Conservation (phyloP, 2,329 filamentous ascomycete genomes). For the Ophiostoma australiae region DNA sequence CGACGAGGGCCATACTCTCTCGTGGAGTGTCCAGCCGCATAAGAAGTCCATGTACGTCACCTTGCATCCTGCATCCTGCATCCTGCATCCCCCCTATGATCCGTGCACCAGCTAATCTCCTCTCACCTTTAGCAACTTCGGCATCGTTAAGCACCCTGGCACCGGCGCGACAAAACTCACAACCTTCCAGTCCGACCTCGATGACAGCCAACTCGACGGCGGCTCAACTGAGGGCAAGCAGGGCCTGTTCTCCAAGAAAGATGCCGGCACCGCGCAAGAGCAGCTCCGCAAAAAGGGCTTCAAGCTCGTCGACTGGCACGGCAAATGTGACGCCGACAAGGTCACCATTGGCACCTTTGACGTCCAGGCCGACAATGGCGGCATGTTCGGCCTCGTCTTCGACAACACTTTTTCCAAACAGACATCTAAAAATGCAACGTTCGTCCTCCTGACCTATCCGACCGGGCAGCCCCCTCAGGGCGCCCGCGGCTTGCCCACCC, state of each 20-base stretch:
- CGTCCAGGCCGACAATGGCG: conserved; percentile 66
- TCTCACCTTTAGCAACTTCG: conserved; percentile 65
- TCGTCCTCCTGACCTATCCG: conserved; percentile 91
- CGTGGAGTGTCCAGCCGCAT: conserved; percentile 95
- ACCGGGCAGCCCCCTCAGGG: conserved; percentile 73
- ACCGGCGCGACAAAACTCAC: conserved; percentile 52
- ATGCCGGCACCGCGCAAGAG: conserved; percentile 56
- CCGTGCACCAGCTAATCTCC: conserved; percentile 9
- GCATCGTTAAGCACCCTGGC: conserved; percentile 94
- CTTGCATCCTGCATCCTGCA: conserved; percentile 6
- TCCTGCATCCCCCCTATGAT: background rate
- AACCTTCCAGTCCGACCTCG: conserved; percentile 41
- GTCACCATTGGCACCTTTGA: conserved; percentile 87
- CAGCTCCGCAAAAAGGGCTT: conserved; percentile 63
- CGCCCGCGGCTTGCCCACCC: conserved; percentile 62
- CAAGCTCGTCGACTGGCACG: conserved; percentile 74
- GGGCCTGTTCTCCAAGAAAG: conserved; percentile 50
- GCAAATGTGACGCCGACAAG: conserved; percentile 94
- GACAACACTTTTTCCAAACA: conserved; percentile 99
- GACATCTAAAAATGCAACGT: conserved; percentile 88
- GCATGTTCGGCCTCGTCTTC: conserved; percentile 94
- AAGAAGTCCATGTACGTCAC: conserved; percentile 79
- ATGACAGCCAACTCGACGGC: conserved; percentile 42
- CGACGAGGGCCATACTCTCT: conserved; percentile 83
- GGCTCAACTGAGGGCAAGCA: conserved; percentile 41